Evolutionary conservation across 2,329 filamentous ascomycete species (phyloP).

Genomic region (Microcyclosporella mali): DNA sequence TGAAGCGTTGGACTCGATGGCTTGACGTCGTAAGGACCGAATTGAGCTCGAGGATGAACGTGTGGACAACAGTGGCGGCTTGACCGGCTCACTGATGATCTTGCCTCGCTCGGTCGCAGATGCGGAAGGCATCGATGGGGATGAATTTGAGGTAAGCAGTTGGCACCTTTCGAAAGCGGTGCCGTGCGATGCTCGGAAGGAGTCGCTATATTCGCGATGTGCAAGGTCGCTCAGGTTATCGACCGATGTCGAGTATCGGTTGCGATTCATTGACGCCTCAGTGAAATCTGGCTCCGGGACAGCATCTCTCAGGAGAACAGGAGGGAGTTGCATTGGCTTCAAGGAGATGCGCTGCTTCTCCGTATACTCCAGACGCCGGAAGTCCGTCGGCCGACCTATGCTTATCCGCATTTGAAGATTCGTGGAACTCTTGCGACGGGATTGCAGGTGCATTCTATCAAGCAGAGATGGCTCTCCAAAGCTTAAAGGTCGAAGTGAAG

Average conservation of each 20-base stretch:
- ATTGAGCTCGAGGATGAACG: constrained; percentile 27
- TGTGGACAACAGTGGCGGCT: constrained; percentile 12
- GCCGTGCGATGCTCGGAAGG: constrained; percentile 9
- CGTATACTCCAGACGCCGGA: constrained; percentile 25
- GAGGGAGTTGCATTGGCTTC: constrained; percentile 23
- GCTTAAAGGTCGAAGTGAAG: constrained; percentile 19
- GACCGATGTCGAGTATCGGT: not conserved
- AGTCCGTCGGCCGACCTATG: constrained; percentile 21
- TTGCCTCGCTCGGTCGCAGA: constrained; percentile 1
- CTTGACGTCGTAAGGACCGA: constrained; percentile 33
- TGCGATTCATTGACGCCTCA: too few relatives aligned
- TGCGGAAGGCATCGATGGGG: not conserved
- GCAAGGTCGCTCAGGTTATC: not conserved
- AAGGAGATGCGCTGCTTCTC: constrained; percentile 27
- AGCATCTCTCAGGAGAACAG: constrained; percentile 21
- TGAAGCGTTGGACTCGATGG: constrained; percentile 18
- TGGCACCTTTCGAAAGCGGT: constrained; percentile 17
- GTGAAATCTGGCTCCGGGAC: not conserved
- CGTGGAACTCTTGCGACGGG: constrained; percentile 14
- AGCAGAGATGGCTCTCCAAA: constrained; percentile 20
- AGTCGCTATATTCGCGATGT: not conserved
- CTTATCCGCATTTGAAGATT: constrained; percentile 19
- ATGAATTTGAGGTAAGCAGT: constrained; percentile 2
- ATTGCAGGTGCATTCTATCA: constrained; percentile 12
- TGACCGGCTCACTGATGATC: not conserved